Evolutionary conservation across 208 protist genomes (phyloP), one percentile per base, ranked within the genome.

Genomic region (Crithidia expoeki): DNA sequence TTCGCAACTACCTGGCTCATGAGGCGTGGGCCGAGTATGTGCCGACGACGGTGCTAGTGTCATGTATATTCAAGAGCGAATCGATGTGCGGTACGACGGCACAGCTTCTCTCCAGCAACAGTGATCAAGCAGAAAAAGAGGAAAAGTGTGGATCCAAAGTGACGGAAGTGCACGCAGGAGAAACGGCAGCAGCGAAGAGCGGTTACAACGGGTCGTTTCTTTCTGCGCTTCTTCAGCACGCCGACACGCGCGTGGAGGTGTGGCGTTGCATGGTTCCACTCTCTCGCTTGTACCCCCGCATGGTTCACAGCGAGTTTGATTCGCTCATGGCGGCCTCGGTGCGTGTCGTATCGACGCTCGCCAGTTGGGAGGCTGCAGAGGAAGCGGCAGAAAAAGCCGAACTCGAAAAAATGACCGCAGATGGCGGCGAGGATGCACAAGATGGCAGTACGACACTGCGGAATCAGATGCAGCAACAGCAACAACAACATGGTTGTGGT

Each of bases 211-310:
- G 27, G 23, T 46, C 17, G 14, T 33, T 70, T 11, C 63, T 94
- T 11, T 30, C 85, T 1, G 68, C 73, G 21, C 58, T 94, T 19
- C 78, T 94, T n/a, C 51, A 77, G 25, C 79, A 92, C 62, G 89
- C 84, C 11, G 72, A 77, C 34, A 69, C 62, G 16, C 74, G 80
- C 4, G 76, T 82, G 17, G 83, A 91, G 74, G 83, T 92, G 61
- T 95, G 90, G 88, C 68, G 77, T 25, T 93, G 90, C 75, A 59
- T 90, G 53, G 79, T 86, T 27, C 90, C 92, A 21, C 76, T 93
- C 19, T 74, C 90, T 12, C 86, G 85, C 21, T 63, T 90, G 19
- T 85, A 91, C 64, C 87, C 90, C 19, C 62, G 49, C 34, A 70
- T 92, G 27, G 74, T 94, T 9, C 78, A 81, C n/a, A 34, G 33